These are phyloP conservation scores for Mortierella sp. DNA, from an alignment of 371 early-diverging fungal species.

Conservation along the genomic window DNA sequence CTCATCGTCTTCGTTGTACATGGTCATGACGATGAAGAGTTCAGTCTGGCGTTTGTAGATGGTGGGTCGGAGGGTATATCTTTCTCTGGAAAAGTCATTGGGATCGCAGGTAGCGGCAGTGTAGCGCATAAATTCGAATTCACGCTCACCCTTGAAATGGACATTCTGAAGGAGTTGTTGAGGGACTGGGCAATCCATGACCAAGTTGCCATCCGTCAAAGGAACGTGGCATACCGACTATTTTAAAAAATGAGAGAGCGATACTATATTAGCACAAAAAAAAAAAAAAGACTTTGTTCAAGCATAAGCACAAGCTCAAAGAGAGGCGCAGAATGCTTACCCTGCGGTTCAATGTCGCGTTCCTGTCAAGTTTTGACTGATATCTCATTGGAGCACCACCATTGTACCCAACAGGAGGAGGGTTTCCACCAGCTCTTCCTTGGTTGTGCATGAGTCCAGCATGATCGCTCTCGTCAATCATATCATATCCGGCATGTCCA, in stretches of 20 bases:
- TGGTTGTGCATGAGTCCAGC: slow-evolving; percentile 31
- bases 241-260: background rate
- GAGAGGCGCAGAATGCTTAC: slow-evolving; percentile 8
- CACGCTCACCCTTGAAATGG: slow-evolving; percentile 60
- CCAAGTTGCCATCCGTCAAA: slow-evolving; percentile 63
- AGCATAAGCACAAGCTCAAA: background rate
- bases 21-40: slow-evolving; percentile 78
- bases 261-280: background rate
- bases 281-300: background rate
- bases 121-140: slow-evolving; percentile 81
- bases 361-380: slow-evolving; percentile 31
- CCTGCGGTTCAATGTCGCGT: slow-evolving; percentile 38
- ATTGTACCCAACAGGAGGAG: slow-evolving; percentile 7
- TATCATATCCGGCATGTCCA: slow-evolving; percentile 25
- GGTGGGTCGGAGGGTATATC: slow-evolving; percentile 63
- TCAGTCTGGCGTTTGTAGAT: slow-evolving; percentile 66
- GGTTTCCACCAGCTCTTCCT: slow-evolving; percentile 36
- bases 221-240: slow-evolving; percentile 60
- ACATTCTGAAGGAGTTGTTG: slow-evolving; percentile 57
- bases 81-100: slow-evolving; percentile 59
- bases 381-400: slow-evolving; percentile 6
- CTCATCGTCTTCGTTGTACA: slow-evolving; percentile 75
- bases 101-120: slow-evolving; percentile 79
- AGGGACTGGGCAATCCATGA: slow-evolving; percentile 69
- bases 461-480: slow-evolving; percentile 34